Evolutionary conservation across 2,329 filamentous ascomycete genomes (phyloP), one percentile per base, ranked within the genome.

Genomic region (Neofusicoccum laricinum): DNA sequence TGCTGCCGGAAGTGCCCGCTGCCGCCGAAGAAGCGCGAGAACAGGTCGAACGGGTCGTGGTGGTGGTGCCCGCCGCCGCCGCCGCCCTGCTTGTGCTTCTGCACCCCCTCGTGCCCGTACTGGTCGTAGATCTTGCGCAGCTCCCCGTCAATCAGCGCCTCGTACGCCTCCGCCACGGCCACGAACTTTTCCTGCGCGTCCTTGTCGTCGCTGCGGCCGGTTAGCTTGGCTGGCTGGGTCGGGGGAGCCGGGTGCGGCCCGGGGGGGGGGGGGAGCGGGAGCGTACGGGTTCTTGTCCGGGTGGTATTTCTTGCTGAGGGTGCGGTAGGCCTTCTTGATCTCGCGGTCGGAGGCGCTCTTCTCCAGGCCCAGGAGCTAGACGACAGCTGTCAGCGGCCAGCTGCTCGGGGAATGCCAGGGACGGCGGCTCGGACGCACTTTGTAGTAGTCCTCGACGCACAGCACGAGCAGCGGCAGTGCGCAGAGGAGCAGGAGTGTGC

Each of bases 231-330:
- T n/a, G n/a, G n/a, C n/a, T n/a, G n/a, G n/a, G n/a, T n/a, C n/a
- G n/a, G n/a, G n/a, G n/a, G n/a, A n/a, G n/a, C n/a, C n/a, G n/a
- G n/a, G n/a, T n/a, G n/a, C n/a, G n/a, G n/a, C n/a, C n/a, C n/a
- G n/a, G n/a, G 17, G 14, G 17, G 8, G 50, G 7, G 41, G 19
- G 46, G 49, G 46, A 25, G 51, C n/a, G 34, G 14, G 12, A 12
- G 15, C 90, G 72, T 85, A 95, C 90, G 94, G 93, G 72, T 98
- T 98, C 85, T 99, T 99, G 79, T 99, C 95, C 3, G 95, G 95
- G 75, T 99, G 95, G 77, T 86, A 97, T 77, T 96, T 96, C 79
- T 98, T 98, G 81, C 91, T 96, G 11, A 99, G 84, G 66, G 88
- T 89, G 66, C 93, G 88, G 79, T 99, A 99, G 21, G 95, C 93